Evolutionary conservation across 1,139 yeast genomes (phyloP), one percentile per base, ranked within the genome.

Genomic region (Hansenula sp.): DNA sequence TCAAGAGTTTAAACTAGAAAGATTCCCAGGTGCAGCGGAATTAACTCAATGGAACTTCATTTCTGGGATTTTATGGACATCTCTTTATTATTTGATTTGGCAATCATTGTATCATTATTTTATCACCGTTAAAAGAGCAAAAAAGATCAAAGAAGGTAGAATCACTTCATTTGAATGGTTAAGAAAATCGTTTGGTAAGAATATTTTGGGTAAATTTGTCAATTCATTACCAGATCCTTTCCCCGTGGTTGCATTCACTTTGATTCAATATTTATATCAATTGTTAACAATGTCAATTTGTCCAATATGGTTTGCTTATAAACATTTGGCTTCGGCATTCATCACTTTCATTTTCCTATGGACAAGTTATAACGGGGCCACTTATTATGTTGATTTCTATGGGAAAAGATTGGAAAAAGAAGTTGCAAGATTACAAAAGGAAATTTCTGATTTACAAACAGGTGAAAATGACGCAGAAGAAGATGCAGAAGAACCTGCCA

Each of bases 291-390:
- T 93, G 98, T 66, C 82, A 38, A 75, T 90, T 10, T 89, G 96
- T 57, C 96, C 97, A 0, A 61, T 93, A 24, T 88, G 96, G 87
- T 88, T 87, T 63, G 71, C 75, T 38, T 76, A 81, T 61, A 83
- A 83, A 55, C 68, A 71, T 45, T 76, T 86, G 1, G 88, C 95
- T 36, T 80, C 84, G 0, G 56, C 73, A 1, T 91, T 90, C 61
- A 76, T 93, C 49, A 65, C 80, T 3, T 72, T 76, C 44, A 88
- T 93, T 25, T 89, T 90, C 56, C 65, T 82, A 32, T 77, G 81
- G 67, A 95, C 98, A 2, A 74, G 90, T 41, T 88, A 85, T 63
- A 91, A 93, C 55, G 99, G 99, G 30, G 98, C 98, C 2, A 88
- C 96, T 1, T 93, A 88, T 61, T 93, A 93, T 61, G 76, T 93